Conservation (phyloP, 306 rosid genomes). For the Nissolia schottii region DNA sequence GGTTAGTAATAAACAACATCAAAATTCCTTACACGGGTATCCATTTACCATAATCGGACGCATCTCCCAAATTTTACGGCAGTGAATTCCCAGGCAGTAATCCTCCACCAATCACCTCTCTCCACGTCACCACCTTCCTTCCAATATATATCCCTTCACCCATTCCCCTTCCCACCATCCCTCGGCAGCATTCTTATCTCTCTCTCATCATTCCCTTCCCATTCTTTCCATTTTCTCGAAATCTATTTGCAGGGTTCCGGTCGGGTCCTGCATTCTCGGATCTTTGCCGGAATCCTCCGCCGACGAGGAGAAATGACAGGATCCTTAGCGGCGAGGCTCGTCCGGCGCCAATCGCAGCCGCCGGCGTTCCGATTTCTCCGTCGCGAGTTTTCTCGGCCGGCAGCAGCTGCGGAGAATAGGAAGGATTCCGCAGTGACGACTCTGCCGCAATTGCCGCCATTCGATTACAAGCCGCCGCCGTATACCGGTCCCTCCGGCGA, state of each 20-base stretch:
- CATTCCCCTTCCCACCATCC: not conserved
- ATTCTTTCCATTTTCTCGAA: not conserved
- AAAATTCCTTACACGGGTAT: too few species aligned
- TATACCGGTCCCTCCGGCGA: constrained; percentile 65
- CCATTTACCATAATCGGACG: not conserved
- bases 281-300: not conserved
- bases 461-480: constrained; percentile 64
- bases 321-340: constrained; percentile 24
- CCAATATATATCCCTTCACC: constrained; percentile 27
- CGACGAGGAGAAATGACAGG: constrained; percentile 43
- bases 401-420: constrained; percentile 24
- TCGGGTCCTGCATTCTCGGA: constrained; percentile 18
- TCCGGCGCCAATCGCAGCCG: constrained; percentile 9
- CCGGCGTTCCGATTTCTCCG: not conserved
- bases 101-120: not conserved
- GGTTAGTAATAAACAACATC: too few species aligned
- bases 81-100: not conserved
- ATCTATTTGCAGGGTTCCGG: not conserved
- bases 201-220: not conserved
- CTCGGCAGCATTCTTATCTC: not conserved
- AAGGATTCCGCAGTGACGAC: not conserved
- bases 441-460: constrained; percentile 51
- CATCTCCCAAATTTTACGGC: constrained; percentile 5
- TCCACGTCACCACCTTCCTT: constrained; percentile 24
- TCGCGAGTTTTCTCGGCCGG: constrained; percentile 43